Conservation (phyloP, 805 yeast species). For the Myxozyma udenii region DNA sequence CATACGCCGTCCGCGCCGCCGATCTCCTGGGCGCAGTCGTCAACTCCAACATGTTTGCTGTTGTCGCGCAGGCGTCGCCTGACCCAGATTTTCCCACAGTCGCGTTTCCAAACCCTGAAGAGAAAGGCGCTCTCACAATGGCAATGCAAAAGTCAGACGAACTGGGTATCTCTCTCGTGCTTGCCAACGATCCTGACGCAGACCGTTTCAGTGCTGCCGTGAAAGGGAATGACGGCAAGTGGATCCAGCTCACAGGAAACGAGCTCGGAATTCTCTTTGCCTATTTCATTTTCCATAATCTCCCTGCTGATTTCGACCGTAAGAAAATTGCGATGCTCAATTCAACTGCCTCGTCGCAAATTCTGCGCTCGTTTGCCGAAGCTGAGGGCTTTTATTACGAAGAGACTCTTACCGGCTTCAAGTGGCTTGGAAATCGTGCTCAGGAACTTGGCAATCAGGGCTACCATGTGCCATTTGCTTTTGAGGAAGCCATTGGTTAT, state of each 20-base stretch:
- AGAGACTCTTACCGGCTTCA: slow-evolving; percentile 93
- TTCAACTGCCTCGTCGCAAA: slow-evolving; percentile 90
- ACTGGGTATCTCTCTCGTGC: slow-evolving; percentile 51
- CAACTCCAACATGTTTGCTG: slow-evolving; percentile 43
- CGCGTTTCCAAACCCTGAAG: slow-evolving; percentile 92
- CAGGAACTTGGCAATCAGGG: slow-evolving; percentile 66
- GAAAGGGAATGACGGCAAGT: slow-evolving; percentile 44
- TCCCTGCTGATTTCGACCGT: neutral
- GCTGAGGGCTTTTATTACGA: slow-evolving; percentile 56
- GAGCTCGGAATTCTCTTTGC: slow-evolving; percentile 88
- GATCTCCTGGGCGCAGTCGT: slow-evolving; percentile 40
- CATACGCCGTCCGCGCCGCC: slow-evolving; percentile 50
- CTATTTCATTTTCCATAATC: slow-evolving; percentile 42
- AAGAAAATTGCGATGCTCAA: slow-evolving; percentile 58
- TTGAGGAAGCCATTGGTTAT: slow-evolving; percentile 94
- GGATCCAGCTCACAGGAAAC: slow-evolving; percentile 87
- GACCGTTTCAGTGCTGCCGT: slow-evolving; percentile 86
- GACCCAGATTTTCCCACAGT: slow-evolving; percentile 88
- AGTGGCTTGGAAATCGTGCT: slow-evolving; percentile 94
- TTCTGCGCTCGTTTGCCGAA: slow-evolving; percentile 66
- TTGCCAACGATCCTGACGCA: slow-evolving; percentile 97
- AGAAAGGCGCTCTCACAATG: slow-evolving; percentile 78
- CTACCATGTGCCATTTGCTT: slow-evolving; percentile 76
- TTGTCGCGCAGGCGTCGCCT: slow-evolving; percentile 64
- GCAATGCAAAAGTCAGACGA: slow-evolving; percentile 64